Conservation (phyloP, 2,329 filamentous ascomycete species). For the Spiromastix sp. region DNA sequence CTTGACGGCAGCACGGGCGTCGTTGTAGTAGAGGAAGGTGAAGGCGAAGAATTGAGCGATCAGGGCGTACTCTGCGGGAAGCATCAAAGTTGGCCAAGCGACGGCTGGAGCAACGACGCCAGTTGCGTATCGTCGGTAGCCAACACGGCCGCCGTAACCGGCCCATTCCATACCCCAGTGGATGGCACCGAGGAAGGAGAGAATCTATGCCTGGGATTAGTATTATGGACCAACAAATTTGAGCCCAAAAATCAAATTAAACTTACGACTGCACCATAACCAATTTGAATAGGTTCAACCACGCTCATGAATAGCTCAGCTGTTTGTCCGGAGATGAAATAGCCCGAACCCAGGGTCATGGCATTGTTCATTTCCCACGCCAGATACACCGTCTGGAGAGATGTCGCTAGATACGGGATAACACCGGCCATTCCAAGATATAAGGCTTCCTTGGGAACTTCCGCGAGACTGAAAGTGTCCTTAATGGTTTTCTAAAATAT, state of each 20-base stretch:
- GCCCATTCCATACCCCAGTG: slow-evolving; percentile 91
- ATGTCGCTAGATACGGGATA: slow-evolving; percentile 76
- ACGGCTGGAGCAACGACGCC: slow-evolving; percentile 69
- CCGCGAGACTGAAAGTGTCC: slow-evolving; percentile 55
- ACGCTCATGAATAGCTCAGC: slow-evolving; percentile 62
- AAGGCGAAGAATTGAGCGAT: slow-evolving; percentile 81
- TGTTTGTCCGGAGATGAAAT: slow-evolving; percentile 58
- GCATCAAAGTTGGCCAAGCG: slow-evolving; percentile 80
- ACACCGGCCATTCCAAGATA: slow-evolving; percentile 66
- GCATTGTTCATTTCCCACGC: slow-evolving; percentile 71
- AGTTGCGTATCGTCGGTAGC: slow-evolving; percentile 71
- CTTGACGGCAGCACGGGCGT: slow-evolving; percentile 58
- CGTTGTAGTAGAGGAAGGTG: slow-evolving; percentile 74
- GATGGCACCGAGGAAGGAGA: slow-evolving; percentile 86
- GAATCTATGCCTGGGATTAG: slow-evolving; percentile 46
- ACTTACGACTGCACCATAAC: slow-evolving; percentile 70
- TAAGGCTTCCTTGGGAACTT: slow-evolving; percentile 58
- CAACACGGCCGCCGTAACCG: slow-evolving; percentile 54
- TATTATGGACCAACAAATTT: slow-evolving; percentile 1
- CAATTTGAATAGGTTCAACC: slow-evolving; percentile 79
- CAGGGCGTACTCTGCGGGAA: slow-evolving; percentile 75
- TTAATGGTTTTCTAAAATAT: slow-evolving; percentile 49
- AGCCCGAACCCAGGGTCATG: slow-evolving; percentile 47
- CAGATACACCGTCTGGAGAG: slow-evolving; percentile 69
- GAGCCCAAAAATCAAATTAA: slow-evolving; percentile 1